Base-by-base conservation (phyloP, 2,329 filamentous ascomycete species). In the Pseudogymnoascus sp. region DNA sequence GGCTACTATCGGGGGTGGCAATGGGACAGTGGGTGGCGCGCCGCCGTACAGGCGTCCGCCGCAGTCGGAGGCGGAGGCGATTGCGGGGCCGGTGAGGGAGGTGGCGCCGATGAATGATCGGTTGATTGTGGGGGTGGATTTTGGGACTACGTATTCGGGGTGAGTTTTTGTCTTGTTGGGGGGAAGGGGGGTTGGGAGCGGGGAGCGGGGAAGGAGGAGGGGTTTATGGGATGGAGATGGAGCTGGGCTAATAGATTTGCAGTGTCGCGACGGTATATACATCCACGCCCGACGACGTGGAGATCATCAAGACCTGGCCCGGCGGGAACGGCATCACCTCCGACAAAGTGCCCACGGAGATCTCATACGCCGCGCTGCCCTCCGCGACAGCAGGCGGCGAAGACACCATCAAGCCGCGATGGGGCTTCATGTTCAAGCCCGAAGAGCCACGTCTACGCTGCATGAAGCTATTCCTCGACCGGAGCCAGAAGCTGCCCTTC, bases 301-400 rank as follows among this genome's bases (percentile, higher is more conserved):
- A 92, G 72, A 90, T 92, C 70, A 91, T 93, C 78, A 92, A 91
- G 78, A 88, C 84, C 12, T 93, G 90, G 90, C 89, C 90, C 0
- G 90, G 90, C 26, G 89, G 89, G 28, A 92, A 93, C 71, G 89
- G 89, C 70, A 91, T 93, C 76, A 92, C 90, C n/a, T 91, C 89
- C 37, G 89, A 93, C 78, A 93, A 93, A 78, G 89, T 93, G 1
- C 89, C 90, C 1, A 91, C 89, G 12, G 89, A 93, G 74, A 88
- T 93, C 63, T 76, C 78, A 62, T 87, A 89, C 67, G 86, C 86
- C 69, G 80, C 82, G 64, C 74, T 77, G 33, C 74, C 78, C 61
- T 71, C 75, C 61, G 68, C 74, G 19, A 70, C 77, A 4, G 66
- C 75, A 2, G 67, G 72, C 2, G 78, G 73, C n/a, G n/a, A n/a